These are phyloP conservation scores for Candida freyschussii DNA, from an alignment of 1,139 yeast species.

Conservation along the genomic window DNA sequence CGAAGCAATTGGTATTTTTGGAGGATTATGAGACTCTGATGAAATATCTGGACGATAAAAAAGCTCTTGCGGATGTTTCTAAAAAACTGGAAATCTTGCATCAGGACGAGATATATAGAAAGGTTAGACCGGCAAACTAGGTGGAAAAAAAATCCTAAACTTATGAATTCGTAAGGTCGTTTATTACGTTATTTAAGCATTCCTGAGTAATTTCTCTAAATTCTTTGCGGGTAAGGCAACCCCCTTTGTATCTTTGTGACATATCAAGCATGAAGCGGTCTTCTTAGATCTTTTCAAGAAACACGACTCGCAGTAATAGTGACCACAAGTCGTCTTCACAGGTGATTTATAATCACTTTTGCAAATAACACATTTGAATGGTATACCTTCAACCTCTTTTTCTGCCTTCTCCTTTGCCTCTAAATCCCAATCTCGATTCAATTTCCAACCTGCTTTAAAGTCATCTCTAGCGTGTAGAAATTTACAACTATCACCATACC, in stretches of 20 bases:
- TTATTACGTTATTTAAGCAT: neutral
- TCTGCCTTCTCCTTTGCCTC: conserved; percentile 13
- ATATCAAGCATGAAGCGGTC: conserved; percentile 49
- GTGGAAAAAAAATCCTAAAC: neutral
- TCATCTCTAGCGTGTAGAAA: conserved; percentile 89
- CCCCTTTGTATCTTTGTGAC: conserved; percentile 57
- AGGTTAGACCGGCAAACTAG: conserved; percentile 4
- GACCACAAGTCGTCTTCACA: conserved; percentile 60
- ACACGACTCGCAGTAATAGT: conserved; percentile 63
- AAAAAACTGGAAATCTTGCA: conserved; percentile 3
- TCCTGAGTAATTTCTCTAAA: conserved; percentile 23
- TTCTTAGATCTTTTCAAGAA: conserved; percentile 47
- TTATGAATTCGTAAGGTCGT: too few species aligned
- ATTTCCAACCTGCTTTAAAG: conserved; percentile 67
- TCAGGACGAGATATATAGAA: conserved; percentile 6
- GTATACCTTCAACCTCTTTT: conserved; percentile 34
- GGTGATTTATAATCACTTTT: conserved; percentile 52
- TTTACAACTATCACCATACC: conserved; percentile 97
- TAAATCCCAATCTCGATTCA: conserved; percentile 69
- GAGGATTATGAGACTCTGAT: conserved; percentile 16
- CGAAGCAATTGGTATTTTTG: conserved; percentile 15
- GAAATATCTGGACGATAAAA: conserved; percentile 4
- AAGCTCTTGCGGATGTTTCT: conserved; percentile 3
- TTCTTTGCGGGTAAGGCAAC: conserved; percentile 36
- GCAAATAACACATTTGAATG: conserved; percentile 66